phyloP scores from a whole-genome alignment of 257 asterid species.

The Solanum piurae region DNA sequence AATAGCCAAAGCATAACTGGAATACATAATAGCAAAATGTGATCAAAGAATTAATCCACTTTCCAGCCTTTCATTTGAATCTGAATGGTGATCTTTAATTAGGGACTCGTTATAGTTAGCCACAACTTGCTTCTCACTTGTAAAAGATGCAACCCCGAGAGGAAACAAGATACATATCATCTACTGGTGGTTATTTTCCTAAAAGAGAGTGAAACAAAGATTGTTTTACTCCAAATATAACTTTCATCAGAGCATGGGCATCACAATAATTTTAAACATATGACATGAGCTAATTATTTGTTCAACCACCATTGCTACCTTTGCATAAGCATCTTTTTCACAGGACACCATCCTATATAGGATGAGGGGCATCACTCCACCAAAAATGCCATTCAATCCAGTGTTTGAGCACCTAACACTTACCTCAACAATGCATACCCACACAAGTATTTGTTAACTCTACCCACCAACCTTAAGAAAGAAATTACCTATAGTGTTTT shows the following conservation, averaged over 20 bases:
- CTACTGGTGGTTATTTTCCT: not conserved
- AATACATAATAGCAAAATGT: conserved; percentile 45
- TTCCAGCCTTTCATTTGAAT: conserved; percentile 9
- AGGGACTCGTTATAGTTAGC: conserved; percentile 41
- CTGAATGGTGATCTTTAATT: conserved; percentile 42
- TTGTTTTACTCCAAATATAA: not conserved
- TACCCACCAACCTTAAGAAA: too few species aligned
- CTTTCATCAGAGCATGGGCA: not conserved
- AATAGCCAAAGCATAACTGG: conserved; percentile 71
- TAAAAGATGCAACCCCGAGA: conserved; percentile 57
- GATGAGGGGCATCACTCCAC: too few species aligned
- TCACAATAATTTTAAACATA: not conserved
- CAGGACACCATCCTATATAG: too few species aligned
- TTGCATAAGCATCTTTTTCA: conserved; percentile 20
- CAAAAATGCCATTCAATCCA: too few species aligned
- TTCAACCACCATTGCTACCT: conserved; percentile 60
- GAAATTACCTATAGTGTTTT: too few species aligned
- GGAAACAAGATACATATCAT: not conserved
- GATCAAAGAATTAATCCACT: conserved; percentile 55
- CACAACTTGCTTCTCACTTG: conserved; percentile 67
- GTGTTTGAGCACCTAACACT: too few species aligned
- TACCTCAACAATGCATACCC: too few species aligned
- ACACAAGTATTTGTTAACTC: too few species aligned
- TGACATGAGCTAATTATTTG: conserved; percentile 53
- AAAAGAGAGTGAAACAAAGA: not conserved